Conservation (phyloP, 495 filamentous ascomycete species). For the Neurospora sp. region DNA sequence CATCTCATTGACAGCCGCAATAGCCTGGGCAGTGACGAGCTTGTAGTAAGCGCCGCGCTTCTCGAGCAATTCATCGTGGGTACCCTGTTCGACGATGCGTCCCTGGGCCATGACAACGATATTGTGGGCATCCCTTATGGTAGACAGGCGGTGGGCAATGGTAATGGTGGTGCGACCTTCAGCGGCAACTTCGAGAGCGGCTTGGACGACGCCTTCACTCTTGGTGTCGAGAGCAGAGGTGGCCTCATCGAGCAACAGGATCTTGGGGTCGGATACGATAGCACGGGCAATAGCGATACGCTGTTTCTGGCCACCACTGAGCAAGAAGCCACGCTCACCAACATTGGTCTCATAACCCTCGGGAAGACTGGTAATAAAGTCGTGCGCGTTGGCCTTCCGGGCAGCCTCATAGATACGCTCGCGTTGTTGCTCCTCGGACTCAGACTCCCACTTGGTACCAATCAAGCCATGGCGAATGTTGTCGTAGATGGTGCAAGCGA, state of each 20-base stretch:
- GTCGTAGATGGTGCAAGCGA: constrained; percentile 73
- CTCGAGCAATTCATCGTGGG: constrained; percentile 56
- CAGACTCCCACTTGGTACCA: constrained; percentile 65
- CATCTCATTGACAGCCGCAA: constrained; percentile 49
- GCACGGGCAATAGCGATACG: constrained; percentile 80
- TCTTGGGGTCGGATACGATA: constrained; percentile 86
- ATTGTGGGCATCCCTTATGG: constrained; percentile 87
- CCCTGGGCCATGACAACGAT: constrained; percentile 89
- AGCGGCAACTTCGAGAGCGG: constrained; percentile 76
- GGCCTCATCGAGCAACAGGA: constrained; percentile 88
- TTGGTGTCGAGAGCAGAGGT: constrained; percentile 94
- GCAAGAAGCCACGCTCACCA: constrained; percentile 83
- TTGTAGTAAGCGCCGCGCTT: constrained; percentile 47
- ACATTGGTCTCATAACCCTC: constrained; percentile 92
- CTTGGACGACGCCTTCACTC: constrained; percentile 89
- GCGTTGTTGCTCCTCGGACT: constrained; percentile 50
- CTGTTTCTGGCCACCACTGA: constrained; percentile 94
- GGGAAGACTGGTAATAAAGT: constrained; percentile 74
- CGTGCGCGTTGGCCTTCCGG: constrained; percentile 85
- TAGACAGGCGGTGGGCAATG: constrained; percentile 90
- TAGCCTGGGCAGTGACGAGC: constrained; percentile 47
- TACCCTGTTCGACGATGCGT: constrained; percentile 74
- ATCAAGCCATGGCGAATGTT: constrained; percentile 86
- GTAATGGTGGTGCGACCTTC: constrained; percentile 91
- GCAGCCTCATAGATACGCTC: constrained; percentile 71